phyloP scores from a whole-genome alignment of 495 filamentous ascomycete species.

The Aspergillus coremiiformis region DNA sequence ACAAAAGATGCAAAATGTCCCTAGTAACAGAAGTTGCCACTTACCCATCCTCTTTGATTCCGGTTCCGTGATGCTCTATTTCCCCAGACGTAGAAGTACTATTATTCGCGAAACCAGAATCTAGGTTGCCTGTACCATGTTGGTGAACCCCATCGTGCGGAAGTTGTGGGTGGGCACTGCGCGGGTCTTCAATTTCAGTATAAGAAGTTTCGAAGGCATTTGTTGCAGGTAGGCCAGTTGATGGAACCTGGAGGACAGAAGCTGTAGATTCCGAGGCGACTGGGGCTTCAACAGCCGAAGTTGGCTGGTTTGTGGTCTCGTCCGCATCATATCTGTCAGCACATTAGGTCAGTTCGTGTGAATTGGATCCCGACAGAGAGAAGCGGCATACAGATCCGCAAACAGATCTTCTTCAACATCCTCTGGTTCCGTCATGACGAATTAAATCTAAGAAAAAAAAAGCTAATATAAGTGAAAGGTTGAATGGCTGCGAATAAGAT shows the following conservation, averaged over 20 bases:
- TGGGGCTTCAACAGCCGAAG: slow-evolving; percentile 27
- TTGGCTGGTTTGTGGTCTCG: slow-evolving; percentile 45
- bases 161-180: slow-evolving; percentile 31
- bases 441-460: background rate
- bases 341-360: background rate
- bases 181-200: slow-evolving; percentile 30
- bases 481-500: background rate
- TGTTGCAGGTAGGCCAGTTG: slow-evolving; percentile 16
- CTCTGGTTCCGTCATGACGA: slow-evolving; percentile 73
- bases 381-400: slow-evolving; percentile 75
- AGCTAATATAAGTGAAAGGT: background rate
- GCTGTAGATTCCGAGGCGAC: slow-evolving; percentile 22
- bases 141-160: slow-evolving; percentile 49
- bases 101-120: slow-evolving; percentile 37
- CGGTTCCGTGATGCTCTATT: slow-evolving; percentile 44
- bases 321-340: slow-evolving; percentile 77
- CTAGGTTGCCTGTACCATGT: slow-evolving; percentile 55
- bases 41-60: slow-evolving; percentile 99
- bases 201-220: slow-evolving; percentile 34
- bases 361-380: background rate
- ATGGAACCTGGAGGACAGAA: slow-evolving; percentile 17
- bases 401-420: slow-evolving; percentile 97
- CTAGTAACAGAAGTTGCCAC: slow-evolving; percentile 32
- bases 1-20: background rate
- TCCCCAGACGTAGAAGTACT: slow-evolving; percentile 23